Conservation (phyloP, 2,329 filamentous ascomycete genomes). For the Tolypocladium nubicola region DNA sequence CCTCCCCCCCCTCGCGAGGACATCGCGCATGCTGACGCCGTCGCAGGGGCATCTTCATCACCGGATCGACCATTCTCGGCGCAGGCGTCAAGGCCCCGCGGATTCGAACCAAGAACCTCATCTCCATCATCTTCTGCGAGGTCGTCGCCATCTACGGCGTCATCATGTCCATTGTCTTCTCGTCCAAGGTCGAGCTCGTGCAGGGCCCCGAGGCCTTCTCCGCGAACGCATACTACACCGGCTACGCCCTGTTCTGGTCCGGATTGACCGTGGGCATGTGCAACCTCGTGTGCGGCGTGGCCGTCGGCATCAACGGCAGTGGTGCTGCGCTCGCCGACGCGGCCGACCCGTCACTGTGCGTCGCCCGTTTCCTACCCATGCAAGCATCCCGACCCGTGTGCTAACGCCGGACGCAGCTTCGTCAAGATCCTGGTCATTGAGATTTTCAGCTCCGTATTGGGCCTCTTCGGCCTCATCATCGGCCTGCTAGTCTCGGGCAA, state of each 20-base stretch:
- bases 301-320: constrained; percentile 96
- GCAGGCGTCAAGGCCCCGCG: constrained; percentile 93
- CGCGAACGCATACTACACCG: constrained; percentile 80
- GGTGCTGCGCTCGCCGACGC: constrained; percentile 94
- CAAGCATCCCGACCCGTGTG: neutral
- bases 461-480: constrained; percentile 92
- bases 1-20: neutral
- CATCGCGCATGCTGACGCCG: constrained; percentile 2
- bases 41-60: constrained; percentile 93
- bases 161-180: constrained; percentile 99
- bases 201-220: constrained; percentile 56
- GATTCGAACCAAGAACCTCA: constrained; percentile 98
- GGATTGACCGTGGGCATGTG: constrained; percentile 90
- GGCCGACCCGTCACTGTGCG: constrained; percentile 79
- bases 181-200: constrained; percentile 67
- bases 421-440: constrained; percentile 98
- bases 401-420: constrained; percentile 49
- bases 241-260: constrained; percentile 92
- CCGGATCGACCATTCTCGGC: constrained; percentile 92
- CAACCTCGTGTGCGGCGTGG: constrained; percentile 91
- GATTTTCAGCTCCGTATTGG: constrained; percentile 96
- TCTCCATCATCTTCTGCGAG: constrained; percentile 99
- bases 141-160: constrained; percentile 99
- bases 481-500: constrained; percentile 82
- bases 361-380: constrained; percentile 9